Conservation (phyloP, 108 stramenopile genomes). For the Ochromonas danica region DNA sequence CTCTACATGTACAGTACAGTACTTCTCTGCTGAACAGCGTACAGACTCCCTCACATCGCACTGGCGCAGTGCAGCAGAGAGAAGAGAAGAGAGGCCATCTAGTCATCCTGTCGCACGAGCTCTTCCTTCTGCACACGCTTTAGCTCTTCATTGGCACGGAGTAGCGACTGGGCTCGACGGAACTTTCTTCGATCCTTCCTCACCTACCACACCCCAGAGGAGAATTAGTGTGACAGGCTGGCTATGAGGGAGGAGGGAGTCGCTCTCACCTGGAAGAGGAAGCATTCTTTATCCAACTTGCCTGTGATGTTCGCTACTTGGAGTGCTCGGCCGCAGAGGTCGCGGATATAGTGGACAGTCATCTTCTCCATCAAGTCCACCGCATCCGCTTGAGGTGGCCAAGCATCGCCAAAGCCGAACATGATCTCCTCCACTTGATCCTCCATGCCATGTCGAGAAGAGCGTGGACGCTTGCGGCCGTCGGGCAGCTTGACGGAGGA, state of each 20-base stretch:
- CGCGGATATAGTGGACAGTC: conserved; percentile 1
- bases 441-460: not conserved
- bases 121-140: not conserved
- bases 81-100: too few relatives aligned
- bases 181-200: conserved; percentile 18
- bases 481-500: too few relatives aligned
- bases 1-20: too few relatives aligned
- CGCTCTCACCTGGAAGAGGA: conserved; percentile 4
- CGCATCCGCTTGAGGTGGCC: conserved; percentile 5
- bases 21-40: too few relatives aligned
- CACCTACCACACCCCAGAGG: too few relatives aligned
- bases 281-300: conserved; percentile 31
- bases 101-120: too few relatives aligned
- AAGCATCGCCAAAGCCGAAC: conserved; percentile 32
- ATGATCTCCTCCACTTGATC: conserved; percentile 19
- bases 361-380: conserved; percentile 7
- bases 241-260: too few relatives aligned
- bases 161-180: not conserved
- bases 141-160: not conserved
- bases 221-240: too few relatives aligned
- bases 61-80: too few relatives aligned
- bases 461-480: too few relatives aligned
- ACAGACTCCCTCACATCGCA: too few relatives aligned
- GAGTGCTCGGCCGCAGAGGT: not conserved
- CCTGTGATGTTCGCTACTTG: conserved; percentile 1